phyloP scores from a whole-genome alignment of 352 stramenopile genomes.

The Globisporangium heterothallicum region DNA sequence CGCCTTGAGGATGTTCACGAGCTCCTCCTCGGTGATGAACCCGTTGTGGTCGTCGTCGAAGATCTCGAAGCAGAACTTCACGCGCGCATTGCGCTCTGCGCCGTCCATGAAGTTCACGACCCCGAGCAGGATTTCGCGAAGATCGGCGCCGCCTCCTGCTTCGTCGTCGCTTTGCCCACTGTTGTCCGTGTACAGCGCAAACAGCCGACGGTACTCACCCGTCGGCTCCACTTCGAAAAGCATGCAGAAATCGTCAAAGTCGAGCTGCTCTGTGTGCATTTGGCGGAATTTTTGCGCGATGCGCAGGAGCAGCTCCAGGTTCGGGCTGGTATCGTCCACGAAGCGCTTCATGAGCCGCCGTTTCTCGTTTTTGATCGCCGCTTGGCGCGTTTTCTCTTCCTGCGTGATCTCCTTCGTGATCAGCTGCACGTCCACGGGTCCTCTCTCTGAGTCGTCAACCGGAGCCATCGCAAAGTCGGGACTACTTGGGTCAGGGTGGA shows the following conservation, averaged over 20 bases:
- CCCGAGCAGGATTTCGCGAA: conserved; percentile 88
- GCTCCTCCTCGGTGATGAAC: conserved; percentile 87
- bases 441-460: conserved; percentile 17
- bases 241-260: conserved; percentile 78
- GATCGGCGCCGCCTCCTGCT: conserved; percentile 78
- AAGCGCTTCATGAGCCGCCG: conserved; percentile 65
- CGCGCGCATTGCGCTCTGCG: conserved; percentile 72
- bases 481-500: conserved; percentile 85
- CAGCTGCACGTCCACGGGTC: conserved; percentile 23
- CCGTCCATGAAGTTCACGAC: conserved; percentile 87
- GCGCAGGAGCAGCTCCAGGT: conserved; percentile 51
- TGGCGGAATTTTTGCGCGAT: conserved; percentile 54
- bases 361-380: conserved; percentile 69
- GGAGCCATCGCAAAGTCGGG: conserved; percentile 62
- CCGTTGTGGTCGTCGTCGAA: conserved; percentile 92
- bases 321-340: conserved; percentile 61
- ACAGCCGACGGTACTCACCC: conserved; percentile 85
- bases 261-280: conserved; percentile 46
- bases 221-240: conserved; percentile 86
- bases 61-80: conserved; percentile 92
- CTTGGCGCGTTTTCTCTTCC: conserved; percentile 46
- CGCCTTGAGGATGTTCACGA: conserved; percentile 88
- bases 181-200: conserved; percentile 77
- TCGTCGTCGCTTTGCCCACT: conserved; percentile 55
- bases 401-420: conserved; percentile 28